phyloP scores from a whole-genome alignment of 768 basidiomycete genomes.

The Rhodotorula babjevae region DNA sequence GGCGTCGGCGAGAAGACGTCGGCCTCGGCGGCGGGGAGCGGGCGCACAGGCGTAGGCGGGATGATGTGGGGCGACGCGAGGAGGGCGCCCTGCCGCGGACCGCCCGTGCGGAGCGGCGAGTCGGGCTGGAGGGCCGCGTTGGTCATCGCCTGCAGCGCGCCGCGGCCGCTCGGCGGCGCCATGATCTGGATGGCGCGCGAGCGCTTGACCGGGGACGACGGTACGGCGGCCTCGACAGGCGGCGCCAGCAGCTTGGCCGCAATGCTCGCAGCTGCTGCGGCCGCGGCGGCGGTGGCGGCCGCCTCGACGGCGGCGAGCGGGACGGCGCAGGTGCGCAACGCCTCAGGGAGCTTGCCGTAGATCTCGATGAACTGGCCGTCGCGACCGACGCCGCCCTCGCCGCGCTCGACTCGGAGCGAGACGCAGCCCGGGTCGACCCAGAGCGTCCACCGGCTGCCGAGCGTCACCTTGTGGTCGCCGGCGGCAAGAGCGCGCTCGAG shows the following conservation, averaged over 20 bases:
- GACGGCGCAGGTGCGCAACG: constrained; percentile 25
- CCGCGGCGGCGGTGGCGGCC: constrained; percentile 1
- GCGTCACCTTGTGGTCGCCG: background rate
- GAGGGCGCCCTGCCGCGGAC: constrained; percentile 10
- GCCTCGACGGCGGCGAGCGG: constrained; percentile 22
- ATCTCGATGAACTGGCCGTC: constrained; percentile 39
- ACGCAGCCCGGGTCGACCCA: constrained; percentile 45
- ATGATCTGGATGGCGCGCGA: constrained; percentile 41
- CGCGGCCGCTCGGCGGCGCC: constrained; percentile 27
- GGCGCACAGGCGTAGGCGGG: constrained; percentile 30
- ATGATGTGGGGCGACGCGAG: constrained; percentile 37
- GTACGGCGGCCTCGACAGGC: background rate
- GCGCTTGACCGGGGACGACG: constrained; percentile 33
- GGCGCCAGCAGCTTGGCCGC: background rate
- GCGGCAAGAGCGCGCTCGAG: constrained; percentile 3
- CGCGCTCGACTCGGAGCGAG: constrained; percentile 33
- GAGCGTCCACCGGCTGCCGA: constrained; percentile 41
- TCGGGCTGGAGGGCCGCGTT: constrained; percentile 30
- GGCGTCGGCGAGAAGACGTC: constrained; percentile 39
- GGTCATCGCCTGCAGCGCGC: constrained; percentile 27
- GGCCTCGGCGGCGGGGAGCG: constrained; percentile 11
- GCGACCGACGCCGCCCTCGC: constrained; percentile 19
- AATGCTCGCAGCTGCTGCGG: background rate
- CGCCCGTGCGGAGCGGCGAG: constrained; percentile 13
- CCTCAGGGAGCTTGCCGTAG: constrained; percentile 39